Base-by-base conservation (phyloP, 768 basidiomycete genomes). In the Panaeolus cyanescens region DNA sequence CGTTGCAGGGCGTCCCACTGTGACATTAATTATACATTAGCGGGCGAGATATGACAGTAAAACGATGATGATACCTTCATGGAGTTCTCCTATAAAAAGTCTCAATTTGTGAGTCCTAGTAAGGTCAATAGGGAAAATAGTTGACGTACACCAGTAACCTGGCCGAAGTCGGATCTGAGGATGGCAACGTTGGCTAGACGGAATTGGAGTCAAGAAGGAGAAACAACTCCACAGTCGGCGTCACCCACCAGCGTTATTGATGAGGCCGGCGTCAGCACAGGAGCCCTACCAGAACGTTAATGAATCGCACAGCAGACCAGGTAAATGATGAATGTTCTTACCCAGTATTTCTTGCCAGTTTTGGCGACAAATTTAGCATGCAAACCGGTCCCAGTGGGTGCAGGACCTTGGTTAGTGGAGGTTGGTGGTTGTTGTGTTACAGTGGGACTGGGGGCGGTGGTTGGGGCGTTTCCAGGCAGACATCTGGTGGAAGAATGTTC, bases 1-100 rank as follows among this genome's bases (percentile, higher is more conserved):
- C 71, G 66, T 63, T 79, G 75, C 32, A 74, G 76, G 19, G 77
- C 71, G 67, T 76, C 77, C 77, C 75, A 76, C 72, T 76, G 45
- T 15, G 4, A n/a, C 19, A 2, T 28, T 6, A 13, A 22, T 7
- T 13, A 50, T 13, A 7, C 7, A 2, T 50, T 28, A 50, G 45
- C 25, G 6, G 12, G 1, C 19, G 12, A 13, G 25, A 25, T 8
- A 12, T 28, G 8, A 12, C 25, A 4, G 22, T 13, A 25, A 55
- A 13, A 36, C 3, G 5, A 13, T 25, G n/a, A 5, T 5, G 22
- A 3, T 65, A 72, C 75, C 69, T 75, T 79, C 77, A 78, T 78
- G 22, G 74, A 76, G 66, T 77, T 78, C 65, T 77, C 77, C 65
- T 66, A 32, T 13, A 30, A 12, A 28, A 1, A 13, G 4, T 8